phyloP scores from a whole-genome alignment of 2,329 filamentous ascomycete species.

The Fusarium sp. region DNA sequence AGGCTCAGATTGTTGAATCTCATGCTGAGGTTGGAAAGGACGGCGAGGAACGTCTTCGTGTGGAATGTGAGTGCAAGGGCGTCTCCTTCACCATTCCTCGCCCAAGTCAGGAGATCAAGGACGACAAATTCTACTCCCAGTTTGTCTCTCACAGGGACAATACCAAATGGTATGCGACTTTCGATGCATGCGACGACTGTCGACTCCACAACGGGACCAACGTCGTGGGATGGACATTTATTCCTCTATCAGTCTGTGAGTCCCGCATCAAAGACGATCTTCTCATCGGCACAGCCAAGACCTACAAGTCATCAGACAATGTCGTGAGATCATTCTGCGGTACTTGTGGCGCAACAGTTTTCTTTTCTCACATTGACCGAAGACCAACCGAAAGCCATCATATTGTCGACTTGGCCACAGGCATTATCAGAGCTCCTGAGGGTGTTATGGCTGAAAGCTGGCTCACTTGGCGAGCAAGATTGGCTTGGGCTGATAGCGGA shows the following conservation, averaged over 20 bases:
- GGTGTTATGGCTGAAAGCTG: constrained; percentile 58
- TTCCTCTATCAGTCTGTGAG: constrained; percentile 52
- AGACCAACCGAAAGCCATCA: constrained; percentile 46
- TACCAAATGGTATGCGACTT: constrained; percentile 55
- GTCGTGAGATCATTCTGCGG: constrained; percentile 59
- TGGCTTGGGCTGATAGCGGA: constrained; percentile 50
- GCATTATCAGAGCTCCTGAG: constrained; percentile 57
- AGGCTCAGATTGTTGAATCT: constrained; percentile 43
- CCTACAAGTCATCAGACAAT: constrained; percentile 53
- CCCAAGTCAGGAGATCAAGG: constrained; percentile 48
- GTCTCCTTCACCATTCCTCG: constrained; percentile 59
- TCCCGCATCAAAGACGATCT: constrained; percentile 53
- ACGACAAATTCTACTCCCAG: constrained; percentile 45
- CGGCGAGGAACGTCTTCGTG: constrained; percentile 55
- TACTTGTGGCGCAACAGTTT: constrained; percentile 58
- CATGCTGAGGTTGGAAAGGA: constrained; percentile 48
- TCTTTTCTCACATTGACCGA: constrained; percentile 48
- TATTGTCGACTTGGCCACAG: constrained; percentile 57
- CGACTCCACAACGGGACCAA: constrained; percentile 56
- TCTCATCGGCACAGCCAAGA: constrained; percentile 56
- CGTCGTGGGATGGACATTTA: constrained; percentile 55
- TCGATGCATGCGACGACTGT: constrained; percentile 59
- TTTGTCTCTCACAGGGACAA: constrained; percentile 53
- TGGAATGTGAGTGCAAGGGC: constrained; percentile 59
- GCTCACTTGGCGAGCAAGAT: constrained; percentile 58